Base-by-base conservation (phyloP, 2,329 filamentous ascomycete genomes). In the Stachybotrys chartarum region DNA sequence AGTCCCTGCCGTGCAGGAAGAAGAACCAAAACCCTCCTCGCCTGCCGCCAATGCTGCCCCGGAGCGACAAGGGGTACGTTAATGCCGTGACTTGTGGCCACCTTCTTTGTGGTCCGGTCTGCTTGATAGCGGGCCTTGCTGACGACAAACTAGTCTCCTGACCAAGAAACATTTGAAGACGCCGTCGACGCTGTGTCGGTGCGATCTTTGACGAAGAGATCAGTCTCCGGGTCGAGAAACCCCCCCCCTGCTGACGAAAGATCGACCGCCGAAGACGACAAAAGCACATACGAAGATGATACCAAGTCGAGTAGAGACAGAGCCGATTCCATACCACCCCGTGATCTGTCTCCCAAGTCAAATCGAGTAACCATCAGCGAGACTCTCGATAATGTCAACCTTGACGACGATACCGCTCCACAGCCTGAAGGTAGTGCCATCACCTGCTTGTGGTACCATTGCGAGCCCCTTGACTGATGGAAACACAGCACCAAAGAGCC, bases 151-250 rank as follows among this genome's bases (percentile, higher is more conserved):
- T 55, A 74, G 70, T 56, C 57, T 45, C 60, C 61, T 42, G 71
- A 72, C 32, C 57, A 66, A 35, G 72, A 74, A 46, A 62, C 82
- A 16, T 96, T 95, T 66, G 90, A 96, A 74, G 91, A 96, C 77
- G 91, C 90, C 55, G 75, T 83, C 62, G 87, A 90, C 70, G 82
- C 78, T 57, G 72, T 76, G 50, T 85, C 83, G 39, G 76, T 82
- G 53, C 82, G 87, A 58, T 90, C 87, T 30, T 72, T 91, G 58
- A 84, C 81, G 44, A 77, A 76, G 61, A 73, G 78, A 66, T 62
- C 66, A 54, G 61, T 64, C 6, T 71, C 71, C 17, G 60, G 68
- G 50, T 63, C 72, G 45, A 74, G 70, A 57, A 8, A 8, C 8
- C 65, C 67, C 8, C 65, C 67, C 46, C n/a, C 44, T 42, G 45